These are phyloP conservation scores for Trametes cubensis DNA, from an alignment of 768 basidiomycete genomes.

Conservation along the genomic window DNA sequence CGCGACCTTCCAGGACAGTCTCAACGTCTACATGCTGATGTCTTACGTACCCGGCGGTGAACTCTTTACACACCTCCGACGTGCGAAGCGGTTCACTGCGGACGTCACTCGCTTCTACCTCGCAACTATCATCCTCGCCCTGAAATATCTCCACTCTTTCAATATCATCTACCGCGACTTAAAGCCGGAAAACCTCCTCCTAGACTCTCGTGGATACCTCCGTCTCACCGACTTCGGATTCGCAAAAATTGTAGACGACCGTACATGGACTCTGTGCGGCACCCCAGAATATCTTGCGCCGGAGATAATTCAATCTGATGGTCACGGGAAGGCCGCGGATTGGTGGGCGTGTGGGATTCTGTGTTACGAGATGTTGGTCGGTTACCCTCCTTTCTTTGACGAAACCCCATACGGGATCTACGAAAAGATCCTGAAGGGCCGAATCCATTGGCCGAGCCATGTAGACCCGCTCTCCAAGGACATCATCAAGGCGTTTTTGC, in stretches of 20 bases:
- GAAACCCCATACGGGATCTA: conserved; percentile 98
- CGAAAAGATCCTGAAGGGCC: conserved; percentile 90
- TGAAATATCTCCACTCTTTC: conserved; percentile 92
- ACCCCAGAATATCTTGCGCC: conserved; percentile 97
- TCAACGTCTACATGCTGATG: conserved; percentile 98
- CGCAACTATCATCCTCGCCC: conserved; percentile 91
- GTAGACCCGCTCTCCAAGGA: conserved; percentile 90
- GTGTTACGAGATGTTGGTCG: conserved; percentile 98
- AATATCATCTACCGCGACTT: conserved; percentile 99
- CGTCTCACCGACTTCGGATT: conserved; percentile 98
- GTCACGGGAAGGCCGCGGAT: conserved; percentile 97
- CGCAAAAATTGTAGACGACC: conserved; percentile 95
- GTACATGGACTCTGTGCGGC: conserved; percentile 97
- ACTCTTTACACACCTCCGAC: conserved; percentile 93
- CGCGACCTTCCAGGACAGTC: conserved; percentile 91
- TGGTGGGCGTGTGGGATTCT: conserved; percentile 99
- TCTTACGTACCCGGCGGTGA: conserved; percentile 97
- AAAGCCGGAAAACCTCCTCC: conserved; percentile 97
- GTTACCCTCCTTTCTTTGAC: conserved; percentile 98
- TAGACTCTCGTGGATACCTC: conserved; percentile 91
- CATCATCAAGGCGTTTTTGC: conserved; percentile 85
- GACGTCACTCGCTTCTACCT: conserved; percentile 99
- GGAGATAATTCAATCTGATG: conserved; percentile 96
- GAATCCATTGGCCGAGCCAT: conserved; percentile 87
- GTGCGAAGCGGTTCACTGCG: conserved; percentile 92